Evolutionary conservation across 331 rosid species (phyloP), one percentile per base, ranked within the genome.

Genomic region (Arachis monticola): DNA sequence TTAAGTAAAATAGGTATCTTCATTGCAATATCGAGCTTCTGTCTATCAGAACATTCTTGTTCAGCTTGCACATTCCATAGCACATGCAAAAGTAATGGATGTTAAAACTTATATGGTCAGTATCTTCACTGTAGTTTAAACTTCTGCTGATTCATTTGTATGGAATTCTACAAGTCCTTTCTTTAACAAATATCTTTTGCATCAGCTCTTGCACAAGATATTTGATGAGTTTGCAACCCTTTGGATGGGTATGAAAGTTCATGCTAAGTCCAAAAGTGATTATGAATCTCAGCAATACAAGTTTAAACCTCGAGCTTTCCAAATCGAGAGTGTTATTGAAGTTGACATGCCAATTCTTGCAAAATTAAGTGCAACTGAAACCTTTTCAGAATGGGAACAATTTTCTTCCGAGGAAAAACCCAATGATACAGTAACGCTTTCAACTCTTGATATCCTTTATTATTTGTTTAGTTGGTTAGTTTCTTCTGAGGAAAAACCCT

Each of bases 281-380:
- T 8, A 35, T 62, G 83, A 84, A 56, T 83, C 97, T 42, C 89
- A 86, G 76, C 83, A 75, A 75, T 92, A 80, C 91, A 92, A 87
- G 81, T 90, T 92, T 64, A 92, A 80, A 79, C 83, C 96, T 71
- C 96, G 97, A 59, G 84, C 71, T 1, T 90, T 94, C 66, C 83
- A 80, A 60, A 84, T 94, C 45, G 96, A 90, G 68, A 83, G 84
- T 46, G 85, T 94, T 75, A 83, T 94, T 76, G 97, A 92, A 7
- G 85, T 79, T 62, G 91, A 92, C 56, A 78, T 91, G 68, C 83
- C 86, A 48, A 17, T 80, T 64, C 79, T 83, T 76, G 81, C 80
- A 40, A 82, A 73, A 56, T 77, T 87, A 27, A 53, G 60, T 56
- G 77, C 83, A 38, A 73, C 63, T 69, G 95, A 85, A 14, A 77